Percentiles rank a stretch among this genome's conserved stretches.
These are phyloP conservation scores for Neurospora pannonica DNA, from an alignment of 495 filamentous ascomycete genomes.

Conservation along the genomic window DNA sequence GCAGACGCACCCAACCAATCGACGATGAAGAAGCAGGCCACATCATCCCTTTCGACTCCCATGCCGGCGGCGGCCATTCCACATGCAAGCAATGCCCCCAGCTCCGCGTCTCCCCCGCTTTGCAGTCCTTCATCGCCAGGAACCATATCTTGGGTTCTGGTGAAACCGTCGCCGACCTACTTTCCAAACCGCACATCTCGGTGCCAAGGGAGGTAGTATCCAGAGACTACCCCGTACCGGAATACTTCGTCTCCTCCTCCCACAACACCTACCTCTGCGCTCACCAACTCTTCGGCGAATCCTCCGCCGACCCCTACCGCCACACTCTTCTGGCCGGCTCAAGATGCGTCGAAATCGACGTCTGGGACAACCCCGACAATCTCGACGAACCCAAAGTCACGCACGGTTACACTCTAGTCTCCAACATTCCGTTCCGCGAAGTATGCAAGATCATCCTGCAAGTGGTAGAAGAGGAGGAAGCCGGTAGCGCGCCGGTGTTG, in stretches of 20 bases:
- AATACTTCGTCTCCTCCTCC: slow-evolving; percentile 58
- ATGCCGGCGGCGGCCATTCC: slow-evolving; percentile 42
- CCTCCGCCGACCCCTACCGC: slow-evolving; percentile 38
- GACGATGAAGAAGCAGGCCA: slow-evolving; percentile 45
- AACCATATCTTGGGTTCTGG: slow-evolving; percentile 29
- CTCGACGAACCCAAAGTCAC: slow-evolving; percentile 45
- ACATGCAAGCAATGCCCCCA: slow-evolving; percentile 16
- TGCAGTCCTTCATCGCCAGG: slow-evolving; percentile 33
- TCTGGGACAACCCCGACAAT: slow-evolving; percentile 42
- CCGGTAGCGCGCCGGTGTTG: slow-evolving; percentile 37
- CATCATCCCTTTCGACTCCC: slow-evolving; percentile 30
- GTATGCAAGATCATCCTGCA: slow-evolving; percentile 45
- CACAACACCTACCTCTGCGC: slow-evolving; percentile 65
- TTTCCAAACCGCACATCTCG: slow-evolving; percentile 35
- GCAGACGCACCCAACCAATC: not conserved
- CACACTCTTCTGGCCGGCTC: slow-evolving; percentile 39
- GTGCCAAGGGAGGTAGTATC: slow-evolving; percentile 34
- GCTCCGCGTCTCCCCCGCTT: slow-evolving; percentile 37
- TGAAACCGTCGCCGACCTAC: slow-evolving; percentile 23
- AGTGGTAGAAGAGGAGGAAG: slow-evolving; percentile 36
- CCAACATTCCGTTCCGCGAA: slow-evolving; percentile 42
- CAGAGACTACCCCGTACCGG: slow-evolving; percentile 37
- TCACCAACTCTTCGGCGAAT: slow-evolving; percentile 42
- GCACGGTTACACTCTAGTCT: slow-evolving; percentile 46
- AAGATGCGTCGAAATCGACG: slow-evolving; percentile 49